A percentile compares a stretch with the other conserved stretches of the same genome.
Evolutionary conservation across 2,329 filamentous ascomycete species (phyloP).

Genomic region (Torrubiella hemipterigena): DNA sequence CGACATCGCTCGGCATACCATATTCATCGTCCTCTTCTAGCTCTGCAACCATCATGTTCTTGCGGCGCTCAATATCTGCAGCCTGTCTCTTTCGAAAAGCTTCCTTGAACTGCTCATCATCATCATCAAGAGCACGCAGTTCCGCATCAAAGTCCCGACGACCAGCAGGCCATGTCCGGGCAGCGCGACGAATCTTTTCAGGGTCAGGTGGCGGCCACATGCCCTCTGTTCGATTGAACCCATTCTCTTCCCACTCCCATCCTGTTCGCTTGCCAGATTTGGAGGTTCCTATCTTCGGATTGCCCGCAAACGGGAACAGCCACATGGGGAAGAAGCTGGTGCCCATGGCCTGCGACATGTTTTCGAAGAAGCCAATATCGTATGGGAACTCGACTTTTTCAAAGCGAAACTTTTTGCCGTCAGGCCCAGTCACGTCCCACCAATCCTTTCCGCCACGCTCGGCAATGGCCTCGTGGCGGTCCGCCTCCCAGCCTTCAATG

Average conservation of each 20-base stretch:
- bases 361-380: constrained; percentile 63
- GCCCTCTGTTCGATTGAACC: constrained; percentile 52
- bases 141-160: constrained; percentile 21
- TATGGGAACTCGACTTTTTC: constrained; percentile 68
- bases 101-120: constrained; percentile 31
- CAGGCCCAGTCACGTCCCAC: constrained; percentile 25
- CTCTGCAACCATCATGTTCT: constrained; percentile 31
- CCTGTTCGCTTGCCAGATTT: constrained; percentile 27
- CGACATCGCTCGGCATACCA: constrained; percentile 43
- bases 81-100: constrained; percentile 39
- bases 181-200: constrained; percentile 40
- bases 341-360: constrained; percentile 68
- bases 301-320: constrained; percentile 54
- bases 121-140: constrained; percentile 21
- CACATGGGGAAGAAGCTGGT: constrained; percentile 52
- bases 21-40: constrained; percentile 46
- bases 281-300: constrained; percentile 30
- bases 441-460: constrained; percentile 32
- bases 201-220: constrained; percentile 55
- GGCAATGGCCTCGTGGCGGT: constrained; percentile 48
- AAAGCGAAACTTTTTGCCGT: constrained; percentile 33
- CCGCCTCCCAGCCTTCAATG: constrained; percentile 69
- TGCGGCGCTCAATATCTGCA: constrained; percentile 27
- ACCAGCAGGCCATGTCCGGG: constrained; percentile 24
- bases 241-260: constrained; percentile 63